Evolutionary conservation across 2,329 filamentous ascomycete species (phyloP).

Genomic region (Colletotrichum costaricense): DNA sequence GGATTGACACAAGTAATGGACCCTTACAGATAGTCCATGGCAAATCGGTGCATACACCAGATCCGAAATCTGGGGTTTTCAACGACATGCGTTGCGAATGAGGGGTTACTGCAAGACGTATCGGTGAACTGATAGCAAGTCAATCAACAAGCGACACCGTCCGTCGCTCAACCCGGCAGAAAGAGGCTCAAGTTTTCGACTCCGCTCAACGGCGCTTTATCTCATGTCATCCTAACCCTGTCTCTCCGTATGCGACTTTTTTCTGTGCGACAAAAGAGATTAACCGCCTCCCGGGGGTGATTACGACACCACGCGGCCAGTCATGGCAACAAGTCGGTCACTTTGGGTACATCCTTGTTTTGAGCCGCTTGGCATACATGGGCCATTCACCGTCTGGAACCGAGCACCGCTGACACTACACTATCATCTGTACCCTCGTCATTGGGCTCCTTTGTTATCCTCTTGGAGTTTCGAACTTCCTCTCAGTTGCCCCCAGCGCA

Average conservation of each 20-base stretch:
- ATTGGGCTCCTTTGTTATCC: not conserved
- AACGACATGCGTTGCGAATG: conserved; percentile 10
- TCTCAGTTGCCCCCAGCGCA: not conserved
- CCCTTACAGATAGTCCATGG: conserved; percentile 18
- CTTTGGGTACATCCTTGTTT: conserved; percentile 31
- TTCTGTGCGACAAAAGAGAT: conserved; percentile 12
- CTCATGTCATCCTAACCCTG: conserved; percentile 3
- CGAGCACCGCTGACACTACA: conserved; percentile 10
- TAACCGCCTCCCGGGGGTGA: conserved; percentile 20
- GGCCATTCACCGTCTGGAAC: conserved; percentile 19
- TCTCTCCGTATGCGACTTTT: conserved; percentile 16
- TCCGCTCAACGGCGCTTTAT: not conserved
- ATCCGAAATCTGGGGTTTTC: conserved; percentile 25
- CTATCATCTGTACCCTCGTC: not conserved
- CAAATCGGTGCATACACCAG: not conserved
- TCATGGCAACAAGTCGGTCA: conserved; percentile 17
- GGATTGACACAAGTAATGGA: conserved; percentile 11
- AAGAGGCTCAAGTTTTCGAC: not conserved
- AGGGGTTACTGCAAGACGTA: not conserved
- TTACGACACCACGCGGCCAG: conserved; percentile 31
- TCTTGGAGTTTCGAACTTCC: too few species aligned
- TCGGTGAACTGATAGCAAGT: not conserved
- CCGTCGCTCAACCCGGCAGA: not conserved
- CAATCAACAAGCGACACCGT: not conserved
- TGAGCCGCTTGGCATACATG: conserved; percentile 34